Conservation (phyloP, 768 basidiomycete genomes). For the Saitozyma sp. region DNA sequence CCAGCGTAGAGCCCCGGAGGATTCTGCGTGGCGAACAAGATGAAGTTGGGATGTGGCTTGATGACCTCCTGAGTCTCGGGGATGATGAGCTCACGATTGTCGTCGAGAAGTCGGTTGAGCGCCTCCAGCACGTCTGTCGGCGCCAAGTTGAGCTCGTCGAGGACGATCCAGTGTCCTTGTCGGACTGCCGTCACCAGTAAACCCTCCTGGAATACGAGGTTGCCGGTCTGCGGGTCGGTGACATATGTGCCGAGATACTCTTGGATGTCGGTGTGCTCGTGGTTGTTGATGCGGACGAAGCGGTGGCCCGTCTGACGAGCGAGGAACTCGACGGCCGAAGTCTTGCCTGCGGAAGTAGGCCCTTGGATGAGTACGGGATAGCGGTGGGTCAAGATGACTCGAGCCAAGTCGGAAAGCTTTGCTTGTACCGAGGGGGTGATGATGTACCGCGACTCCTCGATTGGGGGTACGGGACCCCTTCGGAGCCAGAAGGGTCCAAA, state of each 20-base stretch:
- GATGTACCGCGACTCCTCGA: constrained; percentile 74
- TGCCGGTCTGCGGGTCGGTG: constrained; percentile 88
- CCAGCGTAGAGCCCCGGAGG: constrained; percentile 95
- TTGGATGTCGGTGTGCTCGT: constrained; percentile 98
- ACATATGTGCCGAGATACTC: constrained; percentile 97
- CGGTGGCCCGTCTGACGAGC: constrained; percentile 88
- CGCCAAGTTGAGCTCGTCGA: constrained; percentile 95
- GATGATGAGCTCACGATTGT: constrained; percentile 92
- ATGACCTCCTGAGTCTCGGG: constrained; percentile 96
- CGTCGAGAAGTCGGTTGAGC: constrained; percentile 91
- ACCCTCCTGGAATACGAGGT: constrained; percentile 91
- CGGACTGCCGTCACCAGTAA: constrained; percentile 88
- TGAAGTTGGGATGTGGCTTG: constrained; percentile 89
- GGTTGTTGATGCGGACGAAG: constrained; percentile 98
- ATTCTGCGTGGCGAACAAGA: constrained; percentile 98
- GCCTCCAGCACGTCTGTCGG: constrained; percentile 98
- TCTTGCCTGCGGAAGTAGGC: constrained; percentile 96
- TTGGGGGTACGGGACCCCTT: constrained; percentile 66
- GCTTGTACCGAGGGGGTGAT: constrained; percentile 91
- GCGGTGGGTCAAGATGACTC: constrained; percentile 80
- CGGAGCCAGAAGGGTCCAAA: constrained; percentile 90
- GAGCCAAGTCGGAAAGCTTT: constrained; percentile 90
- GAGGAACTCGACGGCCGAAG: constrained; percentile 92
- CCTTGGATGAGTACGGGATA: constrained; percentile 98
- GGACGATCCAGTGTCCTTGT: constrained; percentile 92